phyloP scores from a whole-genome alignment of 2,329 filamentous ascomycete species.

The Fusarium praegraminearum region DNA sequence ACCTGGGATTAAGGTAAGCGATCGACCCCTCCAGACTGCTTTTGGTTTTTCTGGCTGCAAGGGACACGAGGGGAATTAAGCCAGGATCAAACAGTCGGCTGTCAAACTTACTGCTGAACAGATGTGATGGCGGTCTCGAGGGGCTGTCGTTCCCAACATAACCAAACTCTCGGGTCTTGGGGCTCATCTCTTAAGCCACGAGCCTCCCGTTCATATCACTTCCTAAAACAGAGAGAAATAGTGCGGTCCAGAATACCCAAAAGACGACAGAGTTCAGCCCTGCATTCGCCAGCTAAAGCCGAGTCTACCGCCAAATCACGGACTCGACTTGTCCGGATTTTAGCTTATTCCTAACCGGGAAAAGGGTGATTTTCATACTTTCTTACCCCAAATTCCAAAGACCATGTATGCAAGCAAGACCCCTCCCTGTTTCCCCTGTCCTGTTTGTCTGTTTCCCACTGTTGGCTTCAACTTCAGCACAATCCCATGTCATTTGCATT shows the following conservation, averaged over 20 bases:
- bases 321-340: neutral
- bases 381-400: neutral
- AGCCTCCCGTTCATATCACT: neutral
- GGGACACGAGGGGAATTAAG: neutral
- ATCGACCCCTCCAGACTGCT: neutral
- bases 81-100: no score
- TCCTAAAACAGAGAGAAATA: neutral
- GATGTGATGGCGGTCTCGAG: neutral
- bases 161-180: neutral
- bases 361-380: neutral
- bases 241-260: slow-evolving; percentile 11
- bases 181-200: neutral
- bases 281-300: slow-evolving; percentile 24
- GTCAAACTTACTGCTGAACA: neutral
- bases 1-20: slow-evolving; percentile 6
- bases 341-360: neutral
- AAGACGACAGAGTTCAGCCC: slow-evolving; percentile 34
- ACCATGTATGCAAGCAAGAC: neutral
- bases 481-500: neutral
- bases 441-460: neutral
- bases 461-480: neutral
- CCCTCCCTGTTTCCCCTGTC: neutral
- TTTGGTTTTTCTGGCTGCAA: neutral
- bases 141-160: neutral
- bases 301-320: slow-evolving; percentile 9